Evolutionary conservation across 768 basidiomycete genomes (phyloP).

Genomic region (Tricholoma saponaceum): DNA sequence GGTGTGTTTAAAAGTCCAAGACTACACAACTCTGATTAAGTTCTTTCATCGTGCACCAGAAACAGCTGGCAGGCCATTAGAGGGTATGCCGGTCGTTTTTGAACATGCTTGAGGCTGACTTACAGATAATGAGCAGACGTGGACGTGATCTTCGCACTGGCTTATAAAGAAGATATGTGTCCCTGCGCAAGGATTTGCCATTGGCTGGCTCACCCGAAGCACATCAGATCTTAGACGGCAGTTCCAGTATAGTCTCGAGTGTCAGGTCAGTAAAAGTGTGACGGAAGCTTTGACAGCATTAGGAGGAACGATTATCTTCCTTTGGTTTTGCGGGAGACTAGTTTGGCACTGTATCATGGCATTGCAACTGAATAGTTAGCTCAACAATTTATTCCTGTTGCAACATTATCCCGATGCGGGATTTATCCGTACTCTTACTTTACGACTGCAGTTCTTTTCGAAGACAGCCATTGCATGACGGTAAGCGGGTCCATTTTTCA

Average conservation of each 20-base stretch:
- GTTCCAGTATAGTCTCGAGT: neutral
- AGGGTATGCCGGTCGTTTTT: conserved; percentile 27
- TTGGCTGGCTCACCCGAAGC: conserved; percentile 40
- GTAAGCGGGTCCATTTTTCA: conserved; percentile 17
- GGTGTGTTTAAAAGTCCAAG: conserved; percentile 13
- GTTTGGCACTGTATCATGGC: neutral
- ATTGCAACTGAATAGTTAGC: neutral
- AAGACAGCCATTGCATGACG: conserved; percentile 31
- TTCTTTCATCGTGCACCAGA: conserved; percentile 23
- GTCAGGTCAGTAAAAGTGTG: neutral
- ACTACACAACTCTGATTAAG: neutral
- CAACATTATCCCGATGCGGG: neutral
- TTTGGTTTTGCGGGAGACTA: no score
- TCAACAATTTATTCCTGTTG: neutral
- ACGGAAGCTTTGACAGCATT: no score
- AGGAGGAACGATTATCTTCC: no score
- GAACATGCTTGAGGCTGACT: neutral
- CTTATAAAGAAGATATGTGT: conserved; percentile 39
- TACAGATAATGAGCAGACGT: conserved; percentile 25
- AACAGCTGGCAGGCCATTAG: conserved; percentile 55
- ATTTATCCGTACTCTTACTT: conserved; percentile 27
- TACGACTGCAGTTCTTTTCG: conserved; percentile 35
- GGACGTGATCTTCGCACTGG: conserved; percentile 45
- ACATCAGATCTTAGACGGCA: conserved; percentile 37
- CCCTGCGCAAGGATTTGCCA: conserved; percentile 40